Evolutionary conservation across 2,329 filamentous ascomycete species (phyloP).

Genomic region (Gyromitra esculenta): DNA sequence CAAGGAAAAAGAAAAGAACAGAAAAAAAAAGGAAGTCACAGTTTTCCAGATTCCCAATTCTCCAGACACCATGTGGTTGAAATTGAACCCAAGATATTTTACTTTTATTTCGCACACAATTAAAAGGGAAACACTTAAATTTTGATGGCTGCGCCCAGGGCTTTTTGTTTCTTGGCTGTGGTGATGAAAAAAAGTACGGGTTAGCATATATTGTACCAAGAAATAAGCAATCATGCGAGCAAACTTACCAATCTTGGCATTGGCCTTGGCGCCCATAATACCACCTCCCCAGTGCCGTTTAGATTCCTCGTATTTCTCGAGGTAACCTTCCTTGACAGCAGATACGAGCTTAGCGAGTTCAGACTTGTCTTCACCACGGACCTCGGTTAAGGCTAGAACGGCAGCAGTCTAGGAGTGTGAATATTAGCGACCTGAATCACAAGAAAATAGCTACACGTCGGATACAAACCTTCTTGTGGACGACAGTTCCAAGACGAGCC

Average conservation of each 20-base stretch:
- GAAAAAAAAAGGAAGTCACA: conserved; percentile 27
- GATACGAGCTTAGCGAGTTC: conserved; percentile 97
- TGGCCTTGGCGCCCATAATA: conserved; percentile 98
- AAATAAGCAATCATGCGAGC: background rate
- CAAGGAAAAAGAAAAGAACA: conserved; percentile 18
- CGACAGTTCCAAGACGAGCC: conserved; percentile 96
- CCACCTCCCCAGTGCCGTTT: conserved; percentile 98
- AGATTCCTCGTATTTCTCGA: conserved; percentile 91
- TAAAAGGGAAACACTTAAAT: conserved; percentile 71
- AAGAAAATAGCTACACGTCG: background rate
- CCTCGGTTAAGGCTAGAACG: conserved; percentile 93
- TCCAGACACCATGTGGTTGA: conserved; percentile 41
- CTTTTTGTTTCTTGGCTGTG: conserved; percentile 89
- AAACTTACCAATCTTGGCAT: conserved; percentile 70
- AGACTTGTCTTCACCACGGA: conserved; percentile 96
- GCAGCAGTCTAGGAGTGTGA: conserved; percentile 81
- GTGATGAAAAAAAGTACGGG: conserved; percentile 62
- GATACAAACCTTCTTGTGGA: conserved; percentile 91
- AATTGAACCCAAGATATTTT: conserved; percentile 41
- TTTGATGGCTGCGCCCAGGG: conserved; percentile 93
- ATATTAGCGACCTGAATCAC: conserved; percentile 56
- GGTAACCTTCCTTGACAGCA: conserved; percentile 97
- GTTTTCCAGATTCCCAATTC: conserved; percentile 23
- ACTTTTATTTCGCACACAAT: conserved; percentile 39
- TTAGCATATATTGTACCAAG: conserved; percentile 12